These are phyloP conservation scores for Xylariaceae sp. DNA, from an alignment of 2,329 filamentous ascomycete species.

Conservation along the genomic window DNA sequence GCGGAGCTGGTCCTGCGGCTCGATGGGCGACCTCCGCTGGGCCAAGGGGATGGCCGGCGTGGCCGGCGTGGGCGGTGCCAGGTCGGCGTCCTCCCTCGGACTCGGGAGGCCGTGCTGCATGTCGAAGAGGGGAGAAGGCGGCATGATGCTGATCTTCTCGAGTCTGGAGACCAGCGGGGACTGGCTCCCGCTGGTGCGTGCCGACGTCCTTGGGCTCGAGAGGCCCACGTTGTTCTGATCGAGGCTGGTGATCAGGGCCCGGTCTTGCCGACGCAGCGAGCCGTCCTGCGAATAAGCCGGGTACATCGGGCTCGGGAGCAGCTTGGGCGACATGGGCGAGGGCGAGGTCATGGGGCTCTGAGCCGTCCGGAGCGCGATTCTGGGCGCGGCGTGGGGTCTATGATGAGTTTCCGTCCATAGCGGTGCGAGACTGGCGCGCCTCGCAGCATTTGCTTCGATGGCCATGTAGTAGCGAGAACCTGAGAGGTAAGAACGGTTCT, in stretches of 20 bases:
- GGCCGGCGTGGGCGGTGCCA: slow-evolving; percentile 1
- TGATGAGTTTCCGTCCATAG: slow-evolving; percentile 26
- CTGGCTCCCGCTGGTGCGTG: slow-evolving; percentile 25
- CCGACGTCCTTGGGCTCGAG: slow-evolving; percentile 12
- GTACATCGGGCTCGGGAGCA: slow-evolving; percentile 28
- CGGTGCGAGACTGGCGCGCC: slow-evolving; percentile 27
- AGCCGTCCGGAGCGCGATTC: slow-evolving; percentile 15
- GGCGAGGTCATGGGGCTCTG: slow-evolving; percentile 21
- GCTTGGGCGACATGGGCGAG: slow-evolving; percentile 24
- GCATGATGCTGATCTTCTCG: slow-evolving; percentile 19
- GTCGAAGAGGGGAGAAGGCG: slow-evolving; percentile 8
- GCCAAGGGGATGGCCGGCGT: slow-evolving; percentile 10
- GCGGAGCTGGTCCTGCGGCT: slow-evolving; percentile 28
- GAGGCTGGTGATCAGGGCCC: slow-evolving; percentile 27
- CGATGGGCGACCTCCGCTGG: slow-evolving; percentile 7
- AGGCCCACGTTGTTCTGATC: slow-evolving; percentile 17
- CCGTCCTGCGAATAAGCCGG: slow-evolving; percentile 25
- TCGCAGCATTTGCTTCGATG: slow-evolving; percentile 23
- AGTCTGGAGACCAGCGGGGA: slow-evolving; percentile 18
- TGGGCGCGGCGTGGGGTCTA: slow-evolving; percentile 16
- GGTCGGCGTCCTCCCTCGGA: background rate
- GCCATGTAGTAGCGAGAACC: slow-evolving; percentile 6
- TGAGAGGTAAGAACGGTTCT: background rate
- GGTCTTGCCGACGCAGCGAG: slow-evolving; percentile 28
- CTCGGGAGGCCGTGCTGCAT: slow-evolving; percentile 3